Base-by-base conservation (phyloP, 2,329 filamentous ascomycete genomes). In the Cladosporium sp. region DNA sequence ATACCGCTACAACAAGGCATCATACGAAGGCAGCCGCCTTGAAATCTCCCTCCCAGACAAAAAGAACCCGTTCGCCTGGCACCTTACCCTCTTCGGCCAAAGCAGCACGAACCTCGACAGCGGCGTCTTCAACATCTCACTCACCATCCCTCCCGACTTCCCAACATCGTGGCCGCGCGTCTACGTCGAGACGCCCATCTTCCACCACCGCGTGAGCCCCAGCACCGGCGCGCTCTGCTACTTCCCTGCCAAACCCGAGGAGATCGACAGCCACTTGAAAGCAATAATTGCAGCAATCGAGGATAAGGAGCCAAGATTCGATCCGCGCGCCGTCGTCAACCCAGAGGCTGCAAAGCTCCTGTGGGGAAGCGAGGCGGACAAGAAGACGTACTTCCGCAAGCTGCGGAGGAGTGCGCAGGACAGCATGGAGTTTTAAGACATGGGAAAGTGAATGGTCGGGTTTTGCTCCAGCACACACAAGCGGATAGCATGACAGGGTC, bases 41-140 rank as follows among this genome's bases (percentile, higher is more conserved):
- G 89, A 93, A 70, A 80, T 98, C 43, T 86, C 88, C 64, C 81
- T 98, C 7, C 88, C 91, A 32, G 84, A 95, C 69, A 49, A 66
- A 13, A 86, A 84, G 46, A 98, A 97, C 72, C 93, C 94, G 0
- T 97, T 97, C 74, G 84, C 94, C 23, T 98, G 95, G 95, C 78
- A 85, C 23, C 77, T 98, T 66, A 95, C 92, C 1, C 93, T 97
- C 76, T 96, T 97, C 75, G 95, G 95, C 28, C 87, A 89, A 63
- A 92, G 93, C 0, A 96, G 95, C 90, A 96, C 93, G 6, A 93
- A 96, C 70, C 86, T 98, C 1, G 94, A 98, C 71, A 94, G 93
- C 18, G 93, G 94, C 1, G 85, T 98, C 67, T 94, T 98, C 80
- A 87, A 87, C 67, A 89, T 97, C 76, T 89, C 85, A 72, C 83